A percentile compares a stretch with the other conserved stretches of the same genome.
Evolutionary conservation across 2,329 filamentous ascomycete species (phyloP).

Genomic region (Fusarium sarcochroum): DNA sequence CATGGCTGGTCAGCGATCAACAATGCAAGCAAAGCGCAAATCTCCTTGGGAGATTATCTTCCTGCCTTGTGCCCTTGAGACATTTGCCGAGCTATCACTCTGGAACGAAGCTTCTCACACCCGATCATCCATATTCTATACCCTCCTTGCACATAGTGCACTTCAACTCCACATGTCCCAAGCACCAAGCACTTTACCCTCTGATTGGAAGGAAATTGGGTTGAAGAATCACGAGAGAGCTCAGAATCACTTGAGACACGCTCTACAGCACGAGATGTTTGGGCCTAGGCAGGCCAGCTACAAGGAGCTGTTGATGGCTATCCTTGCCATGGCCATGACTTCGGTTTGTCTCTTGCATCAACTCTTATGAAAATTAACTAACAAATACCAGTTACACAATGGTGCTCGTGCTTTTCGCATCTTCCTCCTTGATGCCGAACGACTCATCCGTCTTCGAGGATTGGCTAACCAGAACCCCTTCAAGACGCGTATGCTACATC

Average conservation of each 20-base stretch:
- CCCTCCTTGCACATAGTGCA: slow-evolving; percentile 59
- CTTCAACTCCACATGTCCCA: slow-evolving; percentile 54
- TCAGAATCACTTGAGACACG: slow-evolving; percentile 52
- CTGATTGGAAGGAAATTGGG: slow-evolving; percentile 50
- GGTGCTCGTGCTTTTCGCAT: slow-evolving; percentile 35
- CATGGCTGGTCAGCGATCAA: slow-evolving; percentile 48
- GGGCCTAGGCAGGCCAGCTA: slow-evolving; percentile 57
- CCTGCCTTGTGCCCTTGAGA: slow-evolving; percentile 58
- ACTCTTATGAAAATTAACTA: accelerated
- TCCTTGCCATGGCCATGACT: slow-evolving; percentile 51
- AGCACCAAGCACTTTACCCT: slow-evolving; percentile 7
- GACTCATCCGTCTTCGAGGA: slow-evolving; percentile 56
- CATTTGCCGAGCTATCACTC: slow-evolving; percentile 58
- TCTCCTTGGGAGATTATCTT: slow-evolving; percentile 62
- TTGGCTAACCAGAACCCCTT: slow-evolving; percentile 57
- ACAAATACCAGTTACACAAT: slow-evolving; percentile 30
- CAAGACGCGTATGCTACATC: slow-evolving; percentile 60
- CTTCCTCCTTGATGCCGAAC: slow-evolving; percentile 59
- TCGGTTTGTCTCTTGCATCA: slow-evolving; percentile 9
- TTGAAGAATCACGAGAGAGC: slow-evolving; percentile 50
- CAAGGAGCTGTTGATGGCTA: slow-evolving; percentile 60
- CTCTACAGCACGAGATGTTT: slow-evolving; percentile 52
- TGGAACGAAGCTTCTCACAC: slow-evolving; percentile 57
- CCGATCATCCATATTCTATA: slow-evolving; percentile 56
- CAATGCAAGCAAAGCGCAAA: slow-evolving; percentile 51